Percentiles rank a stretch among this genome's conserved stretches.
These are phyloP conservation scores for Cicer pinnatifidum DNA, from an alignment of 306 rosid genomes.

Conservation along the genomic window DNA sequence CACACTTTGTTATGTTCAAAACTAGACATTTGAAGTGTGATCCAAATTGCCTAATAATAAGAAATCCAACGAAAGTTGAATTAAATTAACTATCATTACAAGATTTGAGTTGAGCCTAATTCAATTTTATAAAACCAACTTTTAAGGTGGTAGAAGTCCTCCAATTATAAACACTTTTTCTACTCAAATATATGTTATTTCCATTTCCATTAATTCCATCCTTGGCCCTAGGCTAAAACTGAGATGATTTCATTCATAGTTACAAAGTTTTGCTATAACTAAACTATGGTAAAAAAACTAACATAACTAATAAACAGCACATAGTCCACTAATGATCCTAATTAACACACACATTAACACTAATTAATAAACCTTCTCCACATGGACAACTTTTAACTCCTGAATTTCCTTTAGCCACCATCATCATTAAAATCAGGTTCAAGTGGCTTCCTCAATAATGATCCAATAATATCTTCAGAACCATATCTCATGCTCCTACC, in stretches of 20 bases:
- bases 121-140: background rate
- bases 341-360: background rate
- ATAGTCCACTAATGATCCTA: background rate
- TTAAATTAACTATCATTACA: no score
- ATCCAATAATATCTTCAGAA: constrained; percentile 51
- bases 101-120: background rate
- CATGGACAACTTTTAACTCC: background rate
- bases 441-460: constrained; percentile 56
- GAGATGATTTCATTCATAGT: constrained; percentile 11
- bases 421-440: constrained; percentile 58
- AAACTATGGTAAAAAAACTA: background rate
- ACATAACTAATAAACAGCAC: constrained; percentile 8
- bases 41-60: no score
- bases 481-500: constrained; percentile 56
- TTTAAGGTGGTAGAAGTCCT: background rate
- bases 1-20: no score
- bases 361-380: constrained; percentile 9
- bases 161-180: background rate
- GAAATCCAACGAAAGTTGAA: no score
- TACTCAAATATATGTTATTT: constrained; percentile 13
- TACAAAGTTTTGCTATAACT: constrained; percentile 27
- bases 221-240: constrained; percentile 30
- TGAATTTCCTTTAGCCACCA: constrained; percentile 38
- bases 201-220: constrained; percentile 6
- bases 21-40: no score